Percentiles rank a stretch among this genome's conserved stretches.
These are phyloP conservation scores for Diplotaxis tenuifolia DNA, from an alignment of 345 rosid species.

Conservation along the genomic window DNA sequence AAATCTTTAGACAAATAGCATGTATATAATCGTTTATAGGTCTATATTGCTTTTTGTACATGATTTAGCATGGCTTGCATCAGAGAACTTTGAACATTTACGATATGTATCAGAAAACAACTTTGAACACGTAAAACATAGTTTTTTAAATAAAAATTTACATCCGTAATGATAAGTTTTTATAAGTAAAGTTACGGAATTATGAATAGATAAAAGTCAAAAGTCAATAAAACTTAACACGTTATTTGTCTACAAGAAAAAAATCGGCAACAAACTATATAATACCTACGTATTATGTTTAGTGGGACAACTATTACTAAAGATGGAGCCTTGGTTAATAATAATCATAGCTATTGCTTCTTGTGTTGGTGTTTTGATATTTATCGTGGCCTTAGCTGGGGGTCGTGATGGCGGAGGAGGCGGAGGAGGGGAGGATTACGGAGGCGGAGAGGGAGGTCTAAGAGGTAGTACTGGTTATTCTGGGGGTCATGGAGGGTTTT, in stretches of 20 bases:
- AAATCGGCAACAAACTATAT: neutral
- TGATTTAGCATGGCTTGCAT: neutral
- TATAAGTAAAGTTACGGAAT: neutral
- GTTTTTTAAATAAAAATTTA: neutral
- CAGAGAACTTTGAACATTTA: neutral
- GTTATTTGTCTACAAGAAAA: neutral
- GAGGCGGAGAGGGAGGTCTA: neutral
- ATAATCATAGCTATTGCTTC: slow-evolving; percentile 18
- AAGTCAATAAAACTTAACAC: slow-evolving; percentile 15
- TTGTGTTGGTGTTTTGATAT: neutral
- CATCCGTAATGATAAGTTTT: neutral
- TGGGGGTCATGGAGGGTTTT: neutral
- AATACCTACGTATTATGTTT: neutral
- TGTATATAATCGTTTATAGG: neutral
- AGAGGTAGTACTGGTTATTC: neutral
- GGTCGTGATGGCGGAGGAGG: neutral
- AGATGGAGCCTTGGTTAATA: slow-evolving; percentile 22
- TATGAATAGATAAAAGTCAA: neutral
- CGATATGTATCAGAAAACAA: neutral
- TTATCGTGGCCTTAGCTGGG: neutral
- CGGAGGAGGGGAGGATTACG: neutral
- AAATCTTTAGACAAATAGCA: neutral
- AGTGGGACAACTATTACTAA: neutral
- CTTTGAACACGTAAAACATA: neutral
- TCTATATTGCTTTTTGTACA: neutral